Conservation (phyloP, 495 filamentous ascomycete genomes). For the Penicillium pancosmium region DNA sequence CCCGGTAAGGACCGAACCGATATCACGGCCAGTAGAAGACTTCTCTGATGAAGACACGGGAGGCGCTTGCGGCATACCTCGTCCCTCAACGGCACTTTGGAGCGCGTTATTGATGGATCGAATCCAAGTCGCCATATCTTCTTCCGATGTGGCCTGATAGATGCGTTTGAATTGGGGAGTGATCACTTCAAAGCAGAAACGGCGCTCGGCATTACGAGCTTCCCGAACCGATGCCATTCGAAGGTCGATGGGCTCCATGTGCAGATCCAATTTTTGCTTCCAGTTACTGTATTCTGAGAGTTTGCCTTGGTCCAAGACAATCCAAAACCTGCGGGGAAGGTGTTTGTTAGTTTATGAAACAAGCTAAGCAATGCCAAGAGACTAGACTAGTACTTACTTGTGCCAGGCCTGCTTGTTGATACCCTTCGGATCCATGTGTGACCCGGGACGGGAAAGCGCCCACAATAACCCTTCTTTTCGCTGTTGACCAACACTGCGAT, state of each 20-base stretch:
- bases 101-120: conserved; percentile 94
- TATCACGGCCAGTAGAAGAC: conserved; percentile 69
- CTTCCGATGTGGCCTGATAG: conserved; percentile 96
- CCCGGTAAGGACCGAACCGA: conserved; percentile 90
- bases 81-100: conserved; percentile 90
- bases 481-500: conserved; percentile 53
- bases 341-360: conserved; percentile 2
- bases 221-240: conserved; percentile 96
- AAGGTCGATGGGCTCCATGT: conserved; percentile 98
- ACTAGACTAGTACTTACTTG: conserved; percentile 67
- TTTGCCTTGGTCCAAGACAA: conserved; percentile 94
- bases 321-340: conserved; percentile 76
- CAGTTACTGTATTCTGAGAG: conserved; percentile 98
- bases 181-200: conserved; percentile 98
- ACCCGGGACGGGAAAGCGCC: conserved; percentile 90
- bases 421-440: conserved; percentile 91
- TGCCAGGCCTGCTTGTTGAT: conserved; percentile 98
- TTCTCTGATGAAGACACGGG: conserved; percentile 49
- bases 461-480: conserved; percentile 93
- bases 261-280: conserved; percentile 95
- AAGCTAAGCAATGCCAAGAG: conserved; percentile 18
- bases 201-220: conserved; percentile 87
- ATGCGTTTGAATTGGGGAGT: conserved; percentile 96
- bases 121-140: conserved; percentile 98
- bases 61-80: conserved; percentile 50